Conservation (phyloP, 164 flowering plant genomes). For the Vitis vinifera region DNA sequence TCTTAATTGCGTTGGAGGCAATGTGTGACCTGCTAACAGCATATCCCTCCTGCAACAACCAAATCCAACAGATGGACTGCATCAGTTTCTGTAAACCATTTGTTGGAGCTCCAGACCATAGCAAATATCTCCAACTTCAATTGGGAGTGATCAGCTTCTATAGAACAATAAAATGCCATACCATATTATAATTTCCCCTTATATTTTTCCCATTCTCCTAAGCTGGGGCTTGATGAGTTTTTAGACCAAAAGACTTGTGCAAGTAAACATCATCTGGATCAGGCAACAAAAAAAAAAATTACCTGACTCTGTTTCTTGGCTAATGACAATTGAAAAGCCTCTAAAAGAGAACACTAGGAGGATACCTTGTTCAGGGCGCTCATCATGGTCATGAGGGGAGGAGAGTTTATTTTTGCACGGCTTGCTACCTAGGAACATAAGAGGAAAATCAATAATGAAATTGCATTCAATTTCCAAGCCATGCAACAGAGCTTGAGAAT, state of each 20-base stretch:
- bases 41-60: constrained; percentile 71
- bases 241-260: no score
- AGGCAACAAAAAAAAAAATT: no score
- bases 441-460: no score
- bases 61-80: background rate
- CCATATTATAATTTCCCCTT: background rate
- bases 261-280: no score
- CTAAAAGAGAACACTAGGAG: background rate
- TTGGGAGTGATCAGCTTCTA: background rate
- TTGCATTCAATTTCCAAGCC: no score
- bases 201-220: no score
- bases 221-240: no score
- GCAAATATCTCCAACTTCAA: background rate
- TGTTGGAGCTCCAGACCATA: background rate
- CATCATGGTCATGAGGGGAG: constrained; percentile 52
- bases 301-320: background rate
- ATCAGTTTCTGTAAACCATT: background rate
- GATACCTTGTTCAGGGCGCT: constrained; percentile 57
- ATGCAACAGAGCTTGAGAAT: no score
- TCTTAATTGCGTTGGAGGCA: constrained; percentile 69
- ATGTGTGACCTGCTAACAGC: constrained; percentile 82
- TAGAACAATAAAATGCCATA: background rate
- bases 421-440: no score
- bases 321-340: background rate
- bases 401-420: no score